A percentile compares a stretch with the other conserved stretches of the same genome.
Evolutionary conservation across 2,329 filamentous ascomycete genomes (phyloP).

Genomic region (Fusarium mangiferae): DNA sequence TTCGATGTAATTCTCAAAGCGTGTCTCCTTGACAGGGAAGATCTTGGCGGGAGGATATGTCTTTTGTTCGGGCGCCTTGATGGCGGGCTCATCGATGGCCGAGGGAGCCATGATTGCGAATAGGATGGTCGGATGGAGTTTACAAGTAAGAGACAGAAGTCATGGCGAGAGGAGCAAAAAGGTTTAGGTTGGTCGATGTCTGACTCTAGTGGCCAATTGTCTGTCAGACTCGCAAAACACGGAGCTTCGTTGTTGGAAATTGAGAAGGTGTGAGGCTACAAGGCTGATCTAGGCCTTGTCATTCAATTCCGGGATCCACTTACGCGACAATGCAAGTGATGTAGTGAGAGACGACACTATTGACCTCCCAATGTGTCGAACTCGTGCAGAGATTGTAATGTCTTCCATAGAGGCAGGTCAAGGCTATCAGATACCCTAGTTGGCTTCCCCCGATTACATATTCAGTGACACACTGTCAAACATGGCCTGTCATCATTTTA

Average conservation of each 20-base stretch:
- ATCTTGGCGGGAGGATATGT: constrained; percentile 65
- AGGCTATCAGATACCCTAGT: not conserved
- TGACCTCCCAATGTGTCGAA: not conserved
- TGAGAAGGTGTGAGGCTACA: constrained; percentile 48
- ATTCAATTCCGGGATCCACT: constrained; percentile 38
- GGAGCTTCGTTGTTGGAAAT: constrained; percentile 38
- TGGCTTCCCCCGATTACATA: not conserved
- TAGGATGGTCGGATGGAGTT: constrained; percentile 5
- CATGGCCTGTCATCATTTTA: not conserved
- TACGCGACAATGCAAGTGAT: constrained; percentile 3
- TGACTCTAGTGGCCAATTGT: constrained; percentile 43
- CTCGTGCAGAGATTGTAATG: not conserved
- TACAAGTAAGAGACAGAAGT: constrained; percentile 16
- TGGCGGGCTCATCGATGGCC: constrained; percentile 58
- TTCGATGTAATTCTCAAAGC: constrained; percentile 66
- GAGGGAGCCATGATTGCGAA: constrained; percentile 61
- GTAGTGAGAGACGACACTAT: not conserved
- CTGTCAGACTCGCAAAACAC: constrained; percentile 30
- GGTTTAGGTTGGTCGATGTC: constrained; percentile 10
- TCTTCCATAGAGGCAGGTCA: not conserved
- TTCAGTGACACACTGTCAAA: not conserved
- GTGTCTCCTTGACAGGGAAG: constrained; percentile 70
- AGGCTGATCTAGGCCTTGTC: constrained; percentile 47
- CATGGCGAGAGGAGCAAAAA: constrained; percentile 29
- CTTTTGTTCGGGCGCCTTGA: constrained; percentile 51